Base-by-base conservation (phyloP, 129 eudicot genomes). In the Helianthus tuberosus region DNA sequence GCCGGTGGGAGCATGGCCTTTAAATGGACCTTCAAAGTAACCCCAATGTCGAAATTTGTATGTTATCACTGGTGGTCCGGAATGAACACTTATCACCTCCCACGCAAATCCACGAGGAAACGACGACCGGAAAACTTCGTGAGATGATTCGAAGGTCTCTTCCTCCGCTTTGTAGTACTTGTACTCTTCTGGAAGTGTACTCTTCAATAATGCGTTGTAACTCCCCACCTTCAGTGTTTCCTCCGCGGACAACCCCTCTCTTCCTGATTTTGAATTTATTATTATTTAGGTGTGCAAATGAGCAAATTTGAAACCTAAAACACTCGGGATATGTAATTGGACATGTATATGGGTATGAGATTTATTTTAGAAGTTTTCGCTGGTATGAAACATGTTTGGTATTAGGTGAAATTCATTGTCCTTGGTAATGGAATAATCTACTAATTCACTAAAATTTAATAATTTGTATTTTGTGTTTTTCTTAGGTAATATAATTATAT, bases 31-130 rank as follows among this genome's bases (percentile, higher is more conserved):
- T 74, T 93, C 96, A 35, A 93, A 89, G 80, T 61, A 93, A 52
- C 98, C 98, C 96, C 98, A 93, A 67, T 93, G 98, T 77, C 98
- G 80, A 71, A 93, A 93, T 64, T 93, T 93, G 87, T 82, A 89
- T 0, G 98, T 50, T 13, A 87, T 84, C 49, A 81, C 72, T 0
- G 96, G 98, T 2, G 98, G 98, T 13, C 96, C 96, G 0, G 98
- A 89, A 54, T 93, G 85, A 29, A 93, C 96, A 20, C 84, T 69
- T 3, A 87, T 61, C 29, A 93, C 98, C 61, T 92, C 98, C 98
- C 98, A 92, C 0, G 98, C 92, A 66, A 92, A 92, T 38, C 98
- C 96, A 3, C 96, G 82, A 0, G 96, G 96, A 64, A 93, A 85
- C 0, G 95, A 92, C 1, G 92, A 79, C 13, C 95, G 80, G 23